Base-by-base conservation (phyloP, 78 protist genomes). In the Speleostelium caveatum region DNA sequence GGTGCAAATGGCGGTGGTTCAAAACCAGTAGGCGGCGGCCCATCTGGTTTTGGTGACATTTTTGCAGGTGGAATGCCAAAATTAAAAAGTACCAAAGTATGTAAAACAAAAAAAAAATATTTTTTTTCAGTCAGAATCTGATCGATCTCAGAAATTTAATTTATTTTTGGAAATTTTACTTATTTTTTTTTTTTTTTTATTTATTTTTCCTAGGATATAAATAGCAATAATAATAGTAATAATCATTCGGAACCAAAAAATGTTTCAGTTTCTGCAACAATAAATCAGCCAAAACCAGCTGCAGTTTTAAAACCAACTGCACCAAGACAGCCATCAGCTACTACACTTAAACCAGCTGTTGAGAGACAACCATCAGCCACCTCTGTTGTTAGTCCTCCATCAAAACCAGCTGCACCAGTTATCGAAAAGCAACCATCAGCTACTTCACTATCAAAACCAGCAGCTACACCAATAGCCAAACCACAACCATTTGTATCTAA, bases 1-100 rank as follows among this genome's bases (percentile, higher is more conserved):
- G 60, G 60, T 30, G 33, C 61, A 14, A 16, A 38, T 32, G 53
- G 66, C 10, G 69, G 58, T 32, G 61, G 76, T 6, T 24, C 49
- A 21, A 6, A 42, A 22, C 62, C 62, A 73, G 66, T 30, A 3
- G 87, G 88, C 16, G 74, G 60, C 7, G 88, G 88, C 1, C 88
- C 88, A 65, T 67, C 69, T 0, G 88, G 88, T 12, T 79, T 79
- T 67, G 88, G 88, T 55, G 88, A 79, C 55, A 79, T 79, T 17
- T 79, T 79, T 67, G 74, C 88, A 56, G 88, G 88, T 28, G 88
- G 88, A 16, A 79, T 79, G 88, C 88, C 88, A 65, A 79, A 79
- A 33, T 41, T 79, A 26, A 79, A 49, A 65, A 67, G 77, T n/a
- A 76, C 74, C 17, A 65, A 53, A 53, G 87, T 67, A 68, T 49